Evolutionary conservation across 1,284 basidiomycete species (phyloP), one percentile per base, ranked within the genome.

Genomic region (Anthracocystis panici-leucophaei): DNA sequence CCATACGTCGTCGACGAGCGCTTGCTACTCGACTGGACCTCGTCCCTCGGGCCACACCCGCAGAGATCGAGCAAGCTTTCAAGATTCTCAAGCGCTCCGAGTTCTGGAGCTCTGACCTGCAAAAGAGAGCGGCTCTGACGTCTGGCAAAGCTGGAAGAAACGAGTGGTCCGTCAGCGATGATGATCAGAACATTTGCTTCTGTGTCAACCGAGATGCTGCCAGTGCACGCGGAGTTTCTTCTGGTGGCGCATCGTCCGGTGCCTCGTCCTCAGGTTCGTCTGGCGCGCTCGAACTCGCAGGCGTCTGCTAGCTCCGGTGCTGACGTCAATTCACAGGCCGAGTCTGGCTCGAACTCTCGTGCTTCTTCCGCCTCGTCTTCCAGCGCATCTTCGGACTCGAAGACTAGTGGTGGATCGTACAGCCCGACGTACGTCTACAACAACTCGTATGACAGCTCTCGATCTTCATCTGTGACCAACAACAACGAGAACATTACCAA

Each of bases 361-460:
- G 52, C 48, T 2, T 38, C 50, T 27, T 60, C 58, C 9, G n/a
- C 31, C 50, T 52, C 50, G 2, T 52, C 50, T 23, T 57, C 65
- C 9, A 35, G 27, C 29, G 40, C 53, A 8, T 40, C 48, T 0
- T 49, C 57, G 0, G 21, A 38, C 18, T 45, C 57, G 6, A 45
- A 45, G 40, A 20, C 40, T 21, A 21, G 42, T 31, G 40, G 54
- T 20, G 66, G 56, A n/a, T 55, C 56, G 16, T 57, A 61, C 60
- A 62, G 51, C 27, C 57, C 67, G 11, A 70, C 67, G 5, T 65
- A 53, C 27, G 62, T 71, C 52, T 71, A 71, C 62, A 71, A 71
- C 64, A 66, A 63, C 50, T 71, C 68, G 46, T 71, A 65, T 38
- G 57, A 65, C 49, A 65, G 56, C 57, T 51, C 57, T 4, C 18